Percentiles rank a stretch among this genome's conserved stretches.
These are phyloP conservation scores for Fraxinus nigra DNA, from an alignment of 305 asterid genomes.

Conservation along the genomic window DNA sequence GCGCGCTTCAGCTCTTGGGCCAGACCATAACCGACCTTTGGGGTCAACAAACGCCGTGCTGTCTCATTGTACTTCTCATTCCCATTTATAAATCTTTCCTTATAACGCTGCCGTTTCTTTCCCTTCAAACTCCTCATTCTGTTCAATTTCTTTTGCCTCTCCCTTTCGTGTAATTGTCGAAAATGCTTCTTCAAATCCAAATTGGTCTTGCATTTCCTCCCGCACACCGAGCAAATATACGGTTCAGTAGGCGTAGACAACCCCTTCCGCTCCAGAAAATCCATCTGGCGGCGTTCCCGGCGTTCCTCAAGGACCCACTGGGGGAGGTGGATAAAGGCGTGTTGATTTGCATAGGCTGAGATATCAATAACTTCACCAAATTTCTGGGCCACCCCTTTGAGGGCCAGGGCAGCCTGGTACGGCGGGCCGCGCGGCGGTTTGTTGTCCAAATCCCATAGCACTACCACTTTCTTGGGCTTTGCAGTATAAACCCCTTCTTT, in stretches of 20 bases:
- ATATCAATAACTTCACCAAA: conserved; percentile 78
- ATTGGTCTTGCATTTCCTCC: conserved; percentile 65
- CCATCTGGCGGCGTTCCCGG: conserved; percentile 55
- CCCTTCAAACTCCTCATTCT: conserved; percentile 84
- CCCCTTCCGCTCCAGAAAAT: conserved; percentile 65
- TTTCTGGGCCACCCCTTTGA: conserved; percentile 57
- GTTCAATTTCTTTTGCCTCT: conserved; percentile 73
- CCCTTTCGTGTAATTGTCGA: conserved; percentile 73
- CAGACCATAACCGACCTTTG: conserved; percentile 75
- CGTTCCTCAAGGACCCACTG: conserved; percentile 83
- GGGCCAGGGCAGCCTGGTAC: conserved; percentile 73
- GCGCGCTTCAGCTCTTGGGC: conserved; percentile 83
- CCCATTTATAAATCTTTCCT: conserved; percentile 68
- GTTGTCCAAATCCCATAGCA: conserved; percentile 92
- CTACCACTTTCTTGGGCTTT: conserved; percentile 71
- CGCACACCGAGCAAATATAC: conserved; percentile 78
- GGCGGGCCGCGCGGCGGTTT: conserved; percentile 97
- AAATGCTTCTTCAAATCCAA: conserved; percentile 82
- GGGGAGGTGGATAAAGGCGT: conserved; percentile 84
- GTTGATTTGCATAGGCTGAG: conserved; percentile 87
- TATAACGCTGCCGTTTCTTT: conserved; percentile 74
- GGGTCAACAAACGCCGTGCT: conserved; percentile 57
- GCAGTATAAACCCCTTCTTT: conserved; percentile 66
- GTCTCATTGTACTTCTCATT: conserved; percentile 82
- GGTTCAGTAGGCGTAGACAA: conserved; percentile 37